phyloP scores from a whole-genome alignment of 2,329 filamentous ascomycete genomes.

The Colletotrichum eleusines region DNA sequence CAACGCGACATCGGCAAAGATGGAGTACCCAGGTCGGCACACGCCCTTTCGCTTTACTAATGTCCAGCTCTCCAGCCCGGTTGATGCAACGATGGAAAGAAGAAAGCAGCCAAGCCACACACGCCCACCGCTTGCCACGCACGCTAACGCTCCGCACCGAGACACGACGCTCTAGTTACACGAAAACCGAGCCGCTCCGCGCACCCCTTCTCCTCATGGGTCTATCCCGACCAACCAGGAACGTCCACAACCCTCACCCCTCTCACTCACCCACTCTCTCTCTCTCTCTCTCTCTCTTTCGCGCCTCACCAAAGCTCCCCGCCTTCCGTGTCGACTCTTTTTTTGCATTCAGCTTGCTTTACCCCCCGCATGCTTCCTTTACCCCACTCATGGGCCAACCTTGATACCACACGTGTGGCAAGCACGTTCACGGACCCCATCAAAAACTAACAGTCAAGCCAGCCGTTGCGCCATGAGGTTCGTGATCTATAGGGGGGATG shows the following conservation, averaged over 20 bases:
- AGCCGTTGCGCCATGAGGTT: constrained; percentile 10
- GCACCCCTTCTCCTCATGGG: no score
- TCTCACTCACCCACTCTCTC: no score
- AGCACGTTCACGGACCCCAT: background rate
- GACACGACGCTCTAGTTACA: constrained; percentile 29
- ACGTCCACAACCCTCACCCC: background rate
- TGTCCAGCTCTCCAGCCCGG: background rate
- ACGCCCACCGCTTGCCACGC: constrained; percentile 23
- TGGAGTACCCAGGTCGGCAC: no score
- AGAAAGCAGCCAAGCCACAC: constrained; percentile 2
- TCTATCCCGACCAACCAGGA: constrained; percentile 8
- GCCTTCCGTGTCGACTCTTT: background rate
- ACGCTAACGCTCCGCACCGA: constrained; percentile 25
- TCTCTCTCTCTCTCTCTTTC: background rate
- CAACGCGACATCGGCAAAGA: no score
- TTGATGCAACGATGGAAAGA: constrained; percentile 3
- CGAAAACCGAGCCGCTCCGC: no score
- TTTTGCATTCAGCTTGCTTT: background rate
- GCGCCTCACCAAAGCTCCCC: background rate
- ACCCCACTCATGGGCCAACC: constrained; percentile 12
- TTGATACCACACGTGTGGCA: constrained; percentile 2
- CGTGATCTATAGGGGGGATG: background rate
- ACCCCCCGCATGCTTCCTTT: constrained; percentile 1
- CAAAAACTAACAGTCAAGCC: constrained; percentile 8
- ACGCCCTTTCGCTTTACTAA: background rate